A percentile compares a stretch with the other conserved stretches of the same genome.
phyloP scores from a whole-genome alignment of 495 filamentous ascomycete species.

The Aspergillus asperescens region DNA sequence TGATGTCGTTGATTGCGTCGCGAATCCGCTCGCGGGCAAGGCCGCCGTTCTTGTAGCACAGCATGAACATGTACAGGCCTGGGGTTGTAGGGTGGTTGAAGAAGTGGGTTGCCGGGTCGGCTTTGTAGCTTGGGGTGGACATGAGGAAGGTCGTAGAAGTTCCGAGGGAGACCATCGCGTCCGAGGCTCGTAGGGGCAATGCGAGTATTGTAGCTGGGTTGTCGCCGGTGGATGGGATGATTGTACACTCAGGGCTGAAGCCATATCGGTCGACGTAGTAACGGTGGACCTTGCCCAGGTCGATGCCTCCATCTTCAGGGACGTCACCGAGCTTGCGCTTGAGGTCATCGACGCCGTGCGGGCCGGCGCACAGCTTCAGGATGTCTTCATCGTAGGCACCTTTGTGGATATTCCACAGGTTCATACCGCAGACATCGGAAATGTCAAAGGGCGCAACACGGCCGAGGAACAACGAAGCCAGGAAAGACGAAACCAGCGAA shows the following conservation, averaged over 20 bases:
- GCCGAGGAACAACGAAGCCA: constrained; percentile 88
- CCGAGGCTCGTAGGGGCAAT: constrained; percentile 74
- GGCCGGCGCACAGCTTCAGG: constrained; percentile 69
- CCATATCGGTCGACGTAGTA: constrained; percentile 78
- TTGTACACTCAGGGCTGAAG: constrained; percentile 66
- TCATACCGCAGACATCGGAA: constrained; percentile 93
- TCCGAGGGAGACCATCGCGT: constrained; percentile 90
- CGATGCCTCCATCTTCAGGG: constrained; percentile 69
- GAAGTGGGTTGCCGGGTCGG: constrained; percentile 82
- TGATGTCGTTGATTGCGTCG: constrained; percentile 55
- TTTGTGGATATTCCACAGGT: constrained; percentile 83
- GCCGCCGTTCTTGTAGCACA: constrained; percentile 98
- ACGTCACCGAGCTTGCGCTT: constrained; percentile 76
- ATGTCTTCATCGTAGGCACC: constrained; percentile 68
- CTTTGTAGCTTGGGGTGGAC: constrained; percentile 83
- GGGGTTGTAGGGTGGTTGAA: constrained; percentile 83
- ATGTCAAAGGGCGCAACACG: constrained; percentile 85
- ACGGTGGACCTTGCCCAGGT: constrained; percentile 62
- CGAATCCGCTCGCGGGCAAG: constrained; percentile 86
- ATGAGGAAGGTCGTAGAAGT: constrained; percentile 97
- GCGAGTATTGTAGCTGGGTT: constrained; percentile 94
- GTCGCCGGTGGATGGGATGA: constrained; percentile 88
- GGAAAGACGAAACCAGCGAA: constrained; percentile 89
- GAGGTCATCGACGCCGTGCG: constrained; percentile 59
- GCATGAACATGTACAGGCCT: constrained; percentile 95